Percentiles rank a stretch among this genome's conserved stretches.
These are phyloP conservation scores for Phaeosphaeria sp. DNA, from an alignment of 2,329 filamentous ascomycete species.

Conservation along the genomic window DNA sequence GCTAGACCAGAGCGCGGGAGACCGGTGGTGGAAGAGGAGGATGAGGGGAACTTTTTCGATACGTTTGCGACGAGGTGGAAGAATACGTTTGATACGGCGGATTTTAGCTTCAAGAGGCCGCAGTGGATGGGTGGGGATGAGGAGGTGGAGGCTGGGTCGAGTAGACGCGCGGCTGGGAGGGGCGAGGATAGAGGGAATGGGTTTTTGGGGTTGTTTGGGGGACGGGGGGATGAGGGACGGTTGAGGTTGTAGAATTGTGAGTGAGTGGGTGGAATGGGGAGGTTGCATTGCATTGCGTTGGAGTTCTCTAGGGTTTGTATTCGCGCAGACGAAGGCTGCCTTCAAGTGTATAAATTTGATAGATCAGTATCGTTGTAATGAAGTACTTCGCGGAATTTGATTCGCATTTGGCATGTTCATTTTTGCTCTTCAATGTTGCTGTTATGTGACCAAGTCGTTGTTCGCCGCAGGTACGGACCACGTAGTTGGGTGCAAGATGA, in stretches of 20 bases:
- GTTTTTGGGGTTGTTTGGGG: conserved; percentile 43
- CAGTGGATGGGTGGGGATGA: conserved; percentile 76
- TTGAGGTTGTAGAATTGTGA: conserved; percentile 32
- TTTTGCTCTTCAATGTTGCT: no score
- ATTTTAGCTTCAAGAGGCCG: conserved; percentile 64
- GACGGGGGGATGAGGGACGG: conserved; percentile 40
- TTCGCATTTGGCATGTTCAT: no score
- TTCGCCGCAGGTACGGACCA: no score
- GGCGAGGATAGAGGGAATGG: conserved; percentile 21
- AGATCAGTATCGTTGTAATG: not conserved
- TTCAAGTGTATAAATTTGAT: not conserved
- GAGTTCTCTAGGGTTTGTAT: no score
- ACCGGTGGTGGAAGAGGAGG: conserved; percentile 54
- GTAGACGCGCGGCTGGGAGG: not conserved
- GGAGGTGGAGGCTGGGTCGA: conserved; percentile 17
- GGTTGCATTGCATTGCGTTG: not conserved
- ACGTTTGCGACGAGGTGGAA: conserved; percentile 83
- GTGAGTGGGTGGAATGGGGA: not conserved
- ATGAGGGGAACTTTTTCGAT: conserved; percentile 79
- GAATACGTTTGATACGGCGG: conserved; percentile 86
- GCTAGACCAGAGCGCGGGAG: conserved; percentile 26
- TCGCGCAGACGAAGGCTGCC: no score
- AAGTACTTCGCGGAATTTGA: not conserved
- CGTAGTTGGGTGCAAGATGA: no score
- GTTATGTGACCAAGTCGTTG: no score